Evolutionary conservation across 1,284 basidiomycete species (phyloP).

Genomic region (Prillingera fragicola): DNA sequence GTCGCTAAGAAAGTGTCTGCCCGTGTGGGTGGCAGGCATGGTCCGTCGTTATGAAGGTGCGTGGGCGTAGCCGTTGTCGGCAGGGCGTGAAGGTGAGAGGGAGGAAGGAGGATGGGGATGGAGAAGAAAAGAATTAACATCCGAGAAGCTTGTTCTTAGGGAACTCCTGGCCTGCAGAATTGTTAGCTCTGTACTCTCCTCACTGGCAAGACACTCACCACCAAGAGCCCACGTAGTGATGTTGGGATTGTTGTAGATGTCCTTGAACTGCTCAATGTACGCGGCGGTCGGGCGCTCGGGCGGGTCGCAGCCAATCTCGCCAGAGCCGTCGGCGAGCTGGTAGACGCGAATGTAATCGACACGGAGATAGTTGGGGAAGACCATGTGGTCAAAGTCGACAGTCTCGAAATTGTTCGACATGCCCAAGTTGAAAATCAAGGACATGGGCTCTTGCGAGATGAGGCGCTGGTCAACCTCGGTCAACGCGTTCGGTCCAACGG

Average conservation of each 20-base stretch:
- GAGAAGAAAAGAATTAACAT: no score
- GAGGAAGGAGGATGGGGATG: no score
- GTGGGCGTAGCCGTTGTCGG: no score
- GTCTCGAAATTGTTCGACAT: constrained; percentile 50
- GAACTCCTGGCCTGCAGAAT: constrained; percentile 1
- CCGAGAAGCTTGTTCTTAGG: constrained; percentile 8
- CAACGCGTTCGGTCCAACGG: constrained; percentile 56
- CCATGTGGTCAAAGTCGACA: constrained; percentile 44
- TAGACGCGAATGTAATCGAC: constrained; percentile 52
- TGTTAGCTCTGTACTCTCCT: background rate
- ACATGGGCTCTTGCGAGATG: constrained; percentile 69
- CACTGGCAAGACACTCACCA: background rate
- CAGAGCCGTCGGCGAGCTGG: constrained; percentile 44
- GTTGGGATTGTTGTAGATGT: constrained; percentile 46
- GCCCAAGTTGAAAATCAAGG: constrained; percentile 48
- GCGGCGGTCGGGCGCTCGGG: constrained; percentile 43
- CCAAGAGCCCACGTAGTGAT: constrained; percentile 39
- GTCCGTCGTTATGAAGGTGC: no score
- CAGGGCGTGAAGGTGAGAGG: no score
- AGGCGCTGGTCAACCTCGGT: constrained; percentile 59
- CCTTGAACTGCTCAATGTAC: constrained; percentile 38
- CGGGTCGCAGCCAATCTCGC: constrained; percentile 45
- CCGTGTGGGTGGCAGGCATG: no score
- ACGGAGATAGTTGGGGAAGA: constrained; percentile 49
- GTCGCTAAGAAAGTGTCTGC: no score